phyloP scores from a whole-genome alignment of 345 rosid species.

The Gossypium rotundifolium region DNA sequence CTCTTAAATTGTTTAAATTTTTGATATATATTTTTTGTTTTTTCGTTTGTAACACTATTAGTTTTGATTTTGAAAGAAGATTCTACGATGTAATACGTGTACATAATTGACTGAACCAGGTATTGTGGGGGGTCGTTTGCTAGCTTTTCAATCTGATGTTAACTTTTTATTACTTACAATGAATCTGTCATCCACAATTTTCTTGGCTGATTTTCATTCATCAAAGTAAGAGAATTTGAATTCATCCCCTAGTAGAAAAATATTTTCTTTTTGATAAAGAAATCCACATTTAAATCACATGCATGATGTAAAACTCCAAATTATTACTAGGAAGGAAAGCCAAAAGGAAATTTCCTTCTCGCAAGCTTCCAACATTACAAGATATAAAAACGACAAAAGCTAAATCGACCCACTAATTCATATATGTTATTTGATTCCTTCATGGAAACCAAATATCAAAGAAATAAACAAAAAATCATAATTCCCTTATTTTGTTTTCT shows the following conservation, averaged over 20 bases:
- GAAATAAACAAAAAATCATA: background rate
- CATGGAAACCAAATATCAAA: background rate
- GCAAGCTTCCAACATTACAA: background rate
- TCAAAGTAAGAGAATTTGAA: background rate
- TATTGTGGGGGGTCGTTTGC: background rate
- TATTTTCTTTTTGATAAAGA: background rate
- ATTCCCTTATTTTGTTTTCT: background rate
- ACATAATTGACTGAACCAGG: background rate
- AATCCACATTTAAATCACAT: background rate
- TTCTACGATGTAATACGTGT: background rate
- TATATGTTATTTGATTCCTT: background rate
- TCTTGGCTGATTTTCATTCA: background rate
- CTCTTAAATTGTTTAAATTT: background rate
- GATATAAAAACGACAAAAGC: background rate
- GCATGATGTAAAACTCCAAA: background rate
- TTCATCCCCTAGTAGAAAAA: background rate
- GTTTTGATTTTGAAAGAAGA: background rate
- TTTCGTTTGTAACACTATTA: background rate
- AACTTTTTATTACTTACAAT: background rate
- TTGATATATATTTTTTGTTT: background rate
- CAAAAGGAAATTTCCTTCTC: conserved; percentile 12
- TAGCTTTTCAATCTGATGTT: background rate
- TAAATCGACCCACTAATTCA: background rate
- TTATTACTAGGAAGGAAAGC: background rate
- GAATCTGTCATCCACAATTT: background rate